Evolutionary conservation across 1,139 yeast species (phyloP).

Genomic region (Suhomyces bolitotheri): DNA sequence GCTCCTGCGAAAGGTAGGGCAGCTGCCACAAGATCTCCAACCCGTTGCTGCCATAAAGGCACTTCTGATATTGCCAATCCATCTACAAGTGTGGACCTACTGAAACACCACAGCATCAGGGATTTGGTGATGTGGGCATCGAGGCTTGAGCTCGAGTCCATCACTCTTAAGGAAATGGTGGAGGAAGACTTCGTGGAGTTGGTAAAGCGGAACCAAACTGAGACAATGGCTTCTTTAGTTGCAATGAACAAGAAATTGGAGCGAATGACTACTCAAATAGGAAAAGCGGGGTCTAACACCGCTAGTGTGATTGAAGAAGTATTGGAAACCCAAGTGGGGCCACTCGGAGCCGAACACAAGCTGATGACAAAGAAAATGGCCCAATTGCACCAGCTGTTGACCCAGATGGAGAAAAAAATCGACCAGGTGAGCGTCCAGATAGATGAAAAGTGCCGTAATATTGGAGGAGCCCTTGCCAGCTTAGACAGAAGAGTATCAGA

Average conservation of each 20-base stretch:
- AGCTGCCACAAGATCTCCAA: too few species aligned
- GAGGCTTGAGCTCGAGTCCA: conserved; percentile 33
- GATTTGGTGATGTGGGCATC: conserved; percentile 33
- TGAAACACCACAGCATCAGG: neutral
- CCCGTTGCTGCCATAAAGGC: too few species aligned
- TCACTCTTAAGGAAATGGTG: conserved; percentile 26
- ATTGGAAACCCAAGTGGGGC: neutral
- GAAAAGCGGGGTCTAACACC: too few species aligned
- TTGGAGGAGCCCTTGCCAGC: neutral
- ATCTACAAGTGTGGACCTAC: conserved; percentile 2
- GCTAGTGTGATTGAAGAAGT: too few species aligned
- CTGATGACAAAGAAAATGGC: neutral
- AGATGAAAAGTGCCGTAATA: conserved; percentile 1
- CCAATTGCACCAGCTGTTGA: neutral
- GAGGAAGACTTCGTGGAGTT: conserved; percentile 7
- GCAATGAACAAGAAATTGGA: neutral
- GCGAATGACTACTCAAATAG: neutral
- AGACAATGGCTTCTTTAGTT: neutral
- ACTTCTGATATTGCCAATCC: neutral
- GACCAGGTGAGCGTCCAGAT: neutral
- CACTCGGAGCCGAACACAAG: neutral
- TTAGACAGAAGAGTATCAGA: neutral
- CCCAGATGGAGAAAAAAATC: neutral
- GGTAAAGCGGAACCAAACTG: conserved; percentile 4
- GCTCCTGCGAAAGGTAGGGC: neutral